Percentiles rank a stretch among this genome's conserved stretches.
Evolutionary conservation across 768 basidiomycete genomes (phyloP).

Genomic region (Favolaschia claudopus): DNA sequence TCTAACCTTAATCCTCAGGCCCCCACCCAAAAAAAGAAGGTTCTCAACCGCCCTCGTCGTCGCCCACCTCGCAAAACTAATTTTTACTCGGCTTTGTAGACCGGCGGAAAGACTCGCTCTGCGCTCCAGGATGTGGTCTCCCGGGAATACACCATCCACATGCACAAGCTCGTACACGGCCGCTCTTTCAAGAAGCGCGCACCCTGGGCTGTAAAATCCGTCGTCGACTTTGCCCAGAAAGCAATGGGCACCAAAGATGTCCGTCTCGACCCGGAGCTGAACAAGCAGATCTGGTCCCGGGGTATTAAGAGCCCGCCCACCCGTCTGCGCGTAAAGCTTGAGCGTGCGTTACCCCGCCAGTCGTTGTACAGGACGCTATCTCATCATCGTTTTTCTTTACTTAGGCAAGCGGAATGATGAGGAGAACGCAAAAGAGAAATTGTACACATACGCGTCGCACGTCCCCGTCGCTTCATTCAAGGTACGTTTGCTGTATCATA

Average conservation of each 20-base stretch:
- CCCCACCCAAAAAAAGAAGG: constrained; percentile 66
- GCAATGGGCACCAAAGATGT: constrained; percentile 97
- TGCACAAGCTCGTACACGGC: constrained; percentile 94
- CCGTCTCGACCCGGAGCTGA: constrained; percentile 93
- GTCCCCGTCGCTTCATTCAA: constrained; percentile 85
- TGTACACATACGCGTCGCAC: constrained; percentile 89
- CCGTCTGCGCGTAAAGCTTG: constrained; percentile 90
- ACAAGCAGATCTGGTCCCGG: constrained; percentile 93
- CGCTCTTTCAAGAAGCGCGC: constrained; percentile 98
- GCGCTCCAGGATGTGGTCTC: constrained; percentile 98
- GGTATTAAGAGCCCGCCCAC: constrained; percentile 96
- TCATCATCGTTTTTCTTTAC: background rate
- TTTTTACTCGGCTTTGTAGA: constrained; percentile 41
- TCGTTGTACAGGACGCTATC: background rate
- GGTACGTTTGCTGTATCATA: constrained; percentile 54
- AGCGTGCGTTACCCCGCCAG: constrained; percentile 66
- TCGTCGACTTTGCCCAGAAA: constrained; percentile 90
- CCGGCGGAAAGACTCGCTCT: constrained; percentile 89
- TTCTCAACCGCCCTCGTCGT: constrained; percentile 29
- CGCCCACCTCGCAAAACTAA: constrained; percentile 4
- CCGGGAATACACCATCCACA: constrained; percentile 98
- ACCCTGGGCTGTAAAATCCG: constrained; percentile 94
- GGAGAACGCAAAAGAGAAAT: constrained; percentile 98
- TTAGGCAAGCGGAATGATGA: constrained; percentile 98
- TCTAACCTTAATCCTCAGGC: constrained; percentile 43